Base-by-base conservation (phyloP, 257 asterid species). In the Rhazya stricta region DNA sequence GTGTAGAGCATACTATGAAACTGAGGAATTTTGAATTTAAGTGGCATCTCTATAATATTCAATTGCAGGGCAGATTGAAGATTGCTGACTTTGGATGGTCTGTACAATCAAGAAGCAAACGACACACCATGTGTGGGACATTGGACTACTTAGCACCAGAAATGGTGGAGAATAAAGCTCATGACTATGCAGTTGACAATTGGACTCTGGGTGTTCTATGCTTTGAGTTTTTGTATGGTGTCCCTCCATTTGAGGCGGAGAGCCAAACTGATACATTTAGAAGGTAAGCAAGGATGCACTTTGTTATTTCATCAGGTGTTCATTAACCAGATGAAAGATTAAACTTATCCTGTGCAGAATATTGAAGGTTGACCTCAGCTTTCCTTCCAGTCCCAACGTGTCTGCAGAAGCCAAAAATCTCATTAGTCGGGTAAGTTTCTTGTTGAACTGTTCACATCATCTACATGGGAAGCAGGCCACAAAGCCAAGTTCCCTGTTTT, bases 61-160 rank as follows among this genome's bases (percentile, higher is more conserved):
- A 68, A 77, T 78, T 80, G 80, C 71, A 94, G 94, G 98, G 96
- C 21, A 88, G 91, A 71, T 85, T 94, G 83, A 92, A 94, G 82
- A 92, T 94, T 73, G 98, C 97, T 29, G 99, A 94, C 82, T 90
- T 91, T 71, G 97, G 97, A 67, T 94, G 99, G 99, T 94, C 99
- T 32, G 98, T 94, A 37, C 98, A 92, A 81, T 94, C 99, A 62
- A 83, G 72, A 72, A 81, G 73, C 87, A 94, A 94, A 85, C 88
- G 99, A 54, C 91, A 80, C 74, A 94, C 99, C 4, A 92, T 94
- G 97, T 91, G 98, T 74, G 99, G 96, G 81, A 92, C 98, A 58
- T 57, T 94, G 83, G 99, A 94, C 85, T 94, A 94, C 82, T 76
- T 94, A 81, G 97, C 99, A 79, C 98, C 98, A 57, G 99, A 94